Percentiles rank a stretch among this genome's conserved stretches.
Evolutionary conservation across 768 basidiomycete genomes (phyloP).

Genomic region (Phlebiopsis flavidoalba): DNA sequence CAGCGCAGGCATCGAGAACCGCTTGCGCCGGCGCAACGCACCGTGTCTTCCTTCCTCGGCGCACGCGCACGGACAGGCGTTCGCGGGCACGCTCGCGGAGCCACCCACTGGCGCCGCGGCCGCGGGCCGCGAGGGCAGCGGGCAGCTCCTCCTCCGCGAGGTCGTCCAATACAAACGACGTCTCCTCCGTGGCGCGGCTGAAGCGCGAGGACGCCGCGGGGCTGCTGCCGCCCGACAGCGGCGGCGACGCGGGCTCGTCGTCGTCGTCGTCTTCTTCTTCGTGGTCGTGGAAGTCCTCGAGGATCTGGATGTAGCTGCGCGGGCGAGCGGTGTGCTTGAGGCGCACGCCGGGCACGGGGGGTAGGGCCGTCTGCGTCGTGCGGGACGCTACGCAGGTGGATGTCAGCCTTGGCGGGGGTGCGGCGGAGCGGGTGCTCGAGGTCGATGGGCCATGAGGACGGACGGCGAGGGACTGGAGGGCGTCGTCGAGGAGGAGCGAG

Average conservation of each 20-base stretch:
- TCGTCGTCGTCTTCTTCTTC: conserved; percentile 8
- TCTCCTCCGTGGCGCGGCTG: conserved; percentile 20
- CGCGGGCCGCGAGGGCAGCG: background rate
- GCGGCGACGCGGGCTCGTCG: conserved; percentile 1
- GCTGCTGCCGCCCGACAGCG: conserved; percentile 7
- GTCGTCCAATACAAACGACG: conserved; percentile 19
- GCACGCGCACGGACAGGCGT: conserved; percentile 11
- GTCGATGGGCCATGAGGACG: conserved; percentile 14
- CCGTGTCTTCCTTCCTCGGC: conserved; percentile 51
- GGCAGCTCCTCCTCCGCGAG: conserved; percentile 13
- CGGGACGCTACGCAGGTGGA: conserved; percentile 12
- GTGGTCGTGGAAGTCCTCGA: conserved; percentile 52
- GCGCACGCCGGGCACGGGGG: conserved; percentile 14
- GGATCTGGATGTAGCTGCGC: conserved; percentile 60
- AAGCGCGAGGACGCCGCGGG: conserved; percentile 22
- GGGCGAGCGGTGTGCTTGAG: conserved; percentile 36
- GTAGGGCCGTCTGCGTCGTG: background rate
- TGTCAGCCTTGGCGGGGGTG: conserved; percentile 16
- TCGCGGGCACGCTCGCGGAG: background rate
- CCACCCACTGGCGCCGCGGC: background rate
- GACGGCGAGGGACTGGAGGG: background rate
- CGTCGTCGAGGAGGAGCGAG: conserved; percentile 34
- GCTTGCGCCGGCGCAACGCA: conserved; percentile 54
- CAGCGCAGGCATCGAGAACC: conserved; percentile 75
- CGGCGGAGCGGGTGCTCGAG: conserved; percentile 26